Conservation (phyloP, 176 grass and related monocot species). For the Olyra latifolia region DNA sequence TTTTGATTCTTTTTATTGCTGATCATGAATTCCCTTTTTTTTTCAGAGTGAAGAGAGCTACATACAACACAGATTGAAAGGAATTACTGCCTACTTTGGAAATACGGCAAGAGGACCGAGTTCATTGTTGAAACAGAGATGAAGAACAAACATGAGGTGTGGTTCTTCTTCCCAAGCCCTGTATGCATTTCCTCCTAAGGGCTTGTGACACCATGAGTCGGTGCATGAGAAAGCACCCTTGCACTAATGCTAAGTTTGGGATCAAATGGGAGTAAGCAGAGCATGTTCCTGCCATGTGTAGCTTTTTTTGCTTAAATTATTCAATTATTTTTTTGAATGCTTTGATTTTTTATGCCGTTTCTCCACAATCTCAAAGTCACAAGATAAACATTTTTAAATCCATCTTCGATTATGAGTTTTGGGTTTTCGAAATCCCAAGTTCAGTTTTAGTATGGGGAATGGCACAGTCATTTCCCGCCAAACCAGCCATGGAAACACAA, state of each 20-base stretch:
- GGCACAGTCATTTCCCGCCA: too few relatives aligned
- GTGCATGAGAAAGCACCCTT: not conserved
- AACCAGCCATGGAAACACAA: too few relatives aligned
- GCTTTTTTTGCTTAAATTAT: too few relatives aligned
- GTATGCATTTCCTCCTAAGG: not conserved
- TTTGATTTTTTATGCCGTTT: too few relatives aligned
- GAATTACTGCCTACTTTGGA: slow-evolving; percentile 64
- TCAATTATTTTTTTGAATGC: too few relatives aligned
- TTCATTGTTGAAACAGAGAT: not conserved
- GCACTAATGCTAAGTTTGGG: not conserved
- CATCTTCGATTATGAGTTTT: too few relatives aligned
- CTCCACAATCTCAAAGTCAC: too few relatives aligned
- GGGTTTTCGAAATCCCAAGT: too few relatives aligned
- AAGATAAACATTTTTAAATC: too few relatives aligned
- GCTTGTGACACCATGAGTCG: not conserved
- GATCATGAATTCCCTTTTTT: not conserved
- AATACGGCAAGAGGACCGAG: not conserved
- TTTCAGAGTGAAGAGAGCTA: slow-evolving; percentile 54
- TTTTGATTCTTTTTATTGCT: too few relatives aligned
- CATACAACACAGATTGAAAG: slow-evolving; percentile 38
- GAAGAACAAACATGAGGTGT: not conserved
- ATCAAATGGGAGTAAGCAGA: not conserved
- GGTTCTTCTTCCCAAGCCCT: not conserved
- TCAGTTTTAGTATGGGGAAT: too few relatives aligned
- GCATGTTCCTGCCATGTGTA: too few relatives aligned